Base-by-base conservation (phyloP, 371 early-diverging fungal species). In the Actinomortierella ambigua region DNA sequence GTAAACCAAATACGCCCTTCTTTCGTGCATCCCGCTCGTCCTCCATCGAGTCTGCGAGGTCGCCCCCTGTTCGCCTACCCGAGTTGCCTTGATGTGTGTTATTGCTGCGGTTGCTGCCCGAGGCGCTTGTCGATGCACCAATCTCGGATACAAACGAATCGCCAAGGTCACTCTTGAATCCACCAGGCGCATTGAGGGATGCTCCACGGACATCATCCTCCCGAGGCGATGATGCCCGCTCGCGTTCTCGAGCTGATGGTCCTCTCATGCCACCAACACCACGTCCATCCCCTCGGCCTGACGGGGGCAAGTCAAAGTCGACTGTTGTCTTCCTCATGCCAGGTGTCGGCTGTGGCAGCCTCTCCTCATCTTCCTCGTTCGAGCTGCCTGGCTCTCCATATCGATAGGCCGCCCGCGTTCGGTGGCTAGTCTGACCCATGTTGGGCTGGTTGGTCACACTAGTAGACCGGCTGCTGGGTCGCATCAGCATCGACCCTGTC, bases 1-100 rank as follows among this genome's bases (percentile, higher is more conserved):
- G 55, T 28, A 88, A 54, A 0, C 85, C 87, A 61, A 84, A 63
- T 53, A 87, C 76, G 15, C 82, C 84, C 40, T 63, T 79, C 59
- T 75, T 63, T 43, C 62, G 59, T 13, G 65, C 61, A 65, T 79
- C 82, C 2, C 77, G 76, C 14, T 78, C 79, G 20, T 69, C 55
- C 42, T 75, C 75, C 17, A 61, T 50, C 24, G 63, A 53, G 34
- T 65, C 65, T 27, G 57, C 55, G 23, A 59, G 20, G 18, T 49
- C 67, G 17, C 61, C 65, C 41, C 24, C 56, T 7, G 34, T 44
- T 43, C 57, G 43, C 39, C 22, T 34, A 20, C 58, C 41, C 2
- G 51, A 28, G n/a, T 52, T 24, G 5, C 41, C 65, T 51, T 34
- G 34, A n/a, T 18, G 51, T n/a, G 24, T 47, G 50, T 40, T 22